A percentile compares a stretch with the other conserved stretches of the same genome.
phyloP scores from a whole-genome alignment of 768 basidiomycete genomes.

The Leucocoprinus leucothites region DNA sequence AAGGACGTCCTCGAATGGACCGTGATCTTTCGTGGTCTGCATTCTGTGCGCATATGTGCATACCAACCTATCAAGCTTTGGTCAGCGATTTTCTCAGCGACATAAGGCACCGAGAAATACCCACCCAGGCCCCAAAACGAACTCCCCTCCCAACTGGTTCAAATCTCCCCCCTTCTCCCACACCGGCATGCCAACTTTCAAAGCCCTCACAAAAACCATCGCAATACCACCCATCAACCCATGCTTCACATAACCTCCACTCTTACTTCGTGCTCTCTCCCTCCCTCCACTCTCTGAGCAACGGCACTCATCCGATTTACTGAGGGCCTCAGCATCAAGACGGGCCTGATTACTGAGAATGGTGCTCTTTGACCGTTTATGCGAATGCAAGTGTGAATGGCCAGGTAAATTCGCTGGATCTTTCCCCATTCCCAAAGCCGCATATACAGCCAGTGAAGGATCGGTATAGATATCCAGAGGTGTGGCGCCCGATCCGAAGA shows the following conservation, averaged over 20 bases:
- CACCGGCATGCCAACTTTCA: constrained; percentile 75
- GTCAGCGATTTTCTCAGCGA: not conserved
- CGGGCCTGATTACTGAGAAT: not conserved
- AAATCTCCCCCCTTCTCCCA: constrained; percentile 79
- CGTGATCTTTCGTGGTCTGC: constrained; percentile 71
- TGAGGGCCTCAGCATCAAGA: constrained; percentile 4
- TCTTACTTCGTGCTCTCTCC: constrained; percentile 9
- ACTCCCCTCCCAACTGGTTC: constrained; percentile 87
- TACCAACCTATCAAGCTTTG: constrained; percentile 42
- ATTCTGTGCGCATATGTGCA: constrained; percentile 84
- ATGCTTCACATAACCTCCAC: constrained; percentile 61
- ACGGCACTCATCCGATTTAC: not conserved
- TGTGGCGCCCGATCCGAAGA: constrained; percentile 48
- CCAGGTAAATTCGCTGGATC: constrained; percentile 1
- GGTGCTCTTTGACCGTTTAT: constrained; percentile 9
- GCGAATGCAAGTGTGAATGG: not conserved
- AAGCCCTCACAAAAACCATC: constrained; percentile 68
- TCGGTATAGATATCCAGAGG: constrained; percentile 80
- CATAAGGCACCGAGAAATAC: constrained; percentile 14
- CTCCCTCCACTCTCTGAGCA: not conserved
- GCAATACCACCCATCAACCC: constrained; percentile 64
- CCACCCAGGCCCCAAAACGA: constrained; percentile 50
- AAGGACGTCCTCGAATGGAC: constrained; percentile 68
- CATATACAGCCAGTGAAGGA: constrained; percentile 65
- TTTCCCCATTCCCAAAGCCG: constrained; percentile 58